Base-by-base conservation (phyloP, 345 rosid genomes). In the Turritis glabra region DNA sequence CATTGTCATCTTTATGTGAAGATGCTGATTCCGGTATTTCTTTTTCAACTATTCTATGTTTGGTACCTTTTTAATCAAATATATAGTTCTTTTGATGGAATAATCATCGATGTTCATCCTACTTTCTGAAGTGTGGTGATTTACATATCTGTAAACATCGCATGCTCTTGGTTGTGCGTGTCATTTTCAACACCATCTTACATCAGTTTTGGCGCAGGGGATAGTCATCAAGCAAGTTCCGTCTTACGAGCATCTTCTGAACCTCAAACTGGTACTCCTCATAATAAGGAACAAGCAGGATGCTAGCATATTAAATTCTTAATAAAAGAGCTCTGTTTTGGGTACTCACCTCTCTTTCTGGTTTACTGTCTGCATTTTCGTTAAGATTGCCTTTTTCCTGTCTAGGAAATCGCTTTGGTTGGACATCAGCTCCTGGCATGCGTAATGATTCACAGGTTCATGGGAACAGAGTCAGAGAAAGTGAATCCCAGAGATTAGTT, bases 11-110 rank as follows among this genome's bases (percentile, higher is more conserved):
- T 48, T 62, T 81, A 60, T 87, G 84, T 80, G 97, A 91, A 89
- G 96, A 93, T 79, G 89, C 85, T 76, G 97, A 93, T 82, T 85
- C 98, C 52, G 98, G 98, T 93, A 82, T 25, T 72, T 72, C 53
- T 67, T 22, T 23, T 40, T 61, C 43, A 41, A 67, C 40, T 43
- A 29, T 32, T 61, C 12, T 64, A 57, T 48, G 47, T 14, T 56
- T 37, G 40, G 46, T 30, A 64, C 33, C 7, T 47, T 29, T 59
- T 46, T 38, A 29, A n/a, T 50, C 54, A 46, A 61, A 26, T 5
- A 55, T 43, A 33, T 55, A n/a, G 51, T 62, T 61, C 22, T 64
- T 64, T 77, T 27, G 21, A 10, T 35, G 29, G 46, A 62, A 54
- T 35, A 76, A 44, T 62, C 47, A 41, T 59, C 13, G 15, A 10